Evolutionary conservation across 805 yeast species (phyloP), one percentile per base, ranked within the genome.

Genomic region (Candida dajiaensis): DNA sequence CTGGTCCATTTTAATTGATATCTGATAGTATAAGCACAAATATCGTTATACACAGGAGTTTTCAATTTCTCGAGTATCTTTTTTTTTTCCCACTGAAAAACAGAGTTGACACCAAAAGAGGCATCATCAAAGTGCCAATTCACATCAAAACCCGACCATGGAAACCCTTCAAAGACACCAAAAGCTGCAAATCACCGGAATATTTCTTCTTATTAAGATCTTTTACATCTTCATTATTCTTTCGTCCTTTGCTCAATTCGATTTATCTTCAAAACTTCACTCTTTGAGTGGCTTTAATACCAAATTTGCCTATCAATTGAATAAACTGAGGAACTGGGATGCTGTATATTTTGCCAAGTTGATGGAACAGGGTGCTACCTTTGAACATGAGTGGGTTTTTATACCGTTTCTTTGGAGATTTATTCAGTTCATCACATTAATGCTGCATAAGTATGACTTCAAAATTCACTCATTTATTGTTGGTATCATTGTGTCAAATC

Each of bases 351-450:
- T 85, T 58, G 62, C 76, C 15, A 78, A 81, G 40, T 62, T 82
- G 46, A 78, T 85, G 29, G 59, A 64, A 10, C 63, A 74, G 15
- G 62, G 66, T 15, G 66, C 72, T 2, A 62, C 67, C n/a, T 90
- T 72, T 64, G 98, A 92, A 64, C 96, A 92, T 62, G 95, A 89
- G 65, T 85, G 79, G 73, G 97, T 95, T 5, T 92, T 88, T 61
- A 81, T 95, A 23, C 85, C 85, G 11, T 58, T 79, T 2, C 92
- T 96, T 95, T 74, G 83, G 69, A 59, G 77, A 21, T 40, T 81
- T 4, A 64, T 84, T 4, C 60, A 37, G 8, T 28, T n/a, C 3
- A 54, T 39, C 51, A 31, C 25, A 18, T 23, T 11, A 22, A 18
- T 10, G 28, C 5, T 18, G 8, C 51, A 33, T 12, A 11, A 33